A percentile compares a stretch with the other conserved stretches of the same genome.
Evolutionary conservation across 768 basidiomycete species (phyloP).

Genomic region (Daedalea quercina): DNA sequence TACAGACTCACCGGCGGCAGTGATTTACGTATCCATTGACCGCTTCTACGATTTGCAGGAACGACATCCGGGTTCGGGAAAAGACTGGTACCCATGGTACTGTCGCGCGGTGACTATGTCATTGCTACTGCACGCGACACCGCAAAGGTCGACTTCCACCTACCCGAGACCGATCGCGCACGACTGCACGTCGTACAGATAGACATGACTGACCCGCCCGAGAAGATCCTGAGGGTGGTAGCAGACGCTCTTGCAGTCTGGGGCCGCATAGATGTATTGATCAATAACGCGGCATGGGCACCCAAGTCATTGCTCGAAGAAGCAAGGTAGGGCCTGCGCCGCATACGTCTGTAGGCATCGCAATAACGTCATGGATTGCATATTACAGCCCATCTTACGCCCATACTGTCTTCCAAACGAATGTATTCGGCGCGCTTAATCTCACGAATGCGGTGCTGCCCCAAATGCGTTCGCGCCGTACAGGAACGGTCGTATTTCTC

Average conservation of each 20-base stretch:
- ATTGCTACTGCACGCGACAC: conserved; percentile 6
- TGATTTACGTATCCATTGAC: too few species aligned
- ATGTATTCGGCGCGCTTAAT: conserved; percentile 34
- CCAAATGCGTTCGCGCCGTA: conserved; percentile 23
- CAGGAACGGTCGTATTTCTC: conserved; percentile 27
- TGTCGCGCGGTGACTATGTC: conserved; percentile 21
- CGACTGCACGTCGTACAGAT: conserved; percentile 40
- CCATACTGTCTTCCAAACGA: conserved; percentile 16
- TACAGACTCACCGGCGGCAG: too few species aligned
- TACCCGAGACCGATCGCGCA: conserved; percentile 17
- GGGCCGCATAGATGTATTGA: conserved; percentile 27
- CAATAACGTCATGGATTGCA: background rate
- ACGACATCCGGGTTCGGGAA: conserved; percentile 2
- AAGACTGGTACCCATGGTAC: conserved; percentile 1
- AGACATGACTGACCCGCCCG: conserved; percentile 37
- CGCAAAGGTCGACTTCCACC: conserved; percentile 1
- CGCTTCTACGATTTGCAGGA: background rate
- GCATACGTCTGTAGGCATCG: background rate
- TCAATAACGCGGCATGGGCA: conserved; percentile 40
- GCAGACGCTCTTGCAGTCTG: conserved; percentile 25
- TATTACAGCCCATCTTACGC: background rate
- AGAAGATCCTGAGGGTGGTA: conserved; percentile 26
- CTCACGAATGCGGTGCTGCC: conserved; percentile 35
- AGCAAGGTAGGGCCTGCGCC: conserved; percentile 23
- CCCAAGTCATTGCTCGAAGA: conserved; percentile 32